phyloP scores from a whole-genome alignment of 306 rosid genomes.

The Castanea mollissima region DNA sequence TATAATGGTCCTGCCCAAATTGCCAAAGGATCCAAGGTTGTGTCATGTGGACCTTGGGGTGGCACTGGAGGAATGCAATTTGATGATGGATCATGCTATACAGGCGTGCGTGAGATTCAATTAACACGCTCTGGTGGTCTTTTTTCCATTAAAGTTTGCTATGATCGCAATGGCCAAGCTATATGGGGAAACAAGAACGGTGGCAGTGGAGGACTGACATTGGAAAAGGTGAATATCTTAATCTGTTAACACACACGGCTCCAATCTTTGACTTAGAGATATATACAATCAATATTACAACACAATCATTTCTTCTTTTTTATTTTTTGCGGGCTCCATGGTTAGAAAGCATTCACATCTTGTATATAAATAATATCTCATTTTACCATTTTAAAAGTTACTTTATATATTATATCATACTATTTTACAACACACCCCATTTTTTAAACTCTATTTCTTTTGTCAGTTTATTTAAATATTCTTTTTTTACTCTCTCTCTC shows the following conservation, averaged over 20 bases:
- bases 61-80: conserved; percentile 65
- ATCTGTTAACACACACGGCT: no score
- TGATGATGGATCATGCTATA: conserved; percentile 62
- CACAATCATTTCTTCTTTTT: background rate
- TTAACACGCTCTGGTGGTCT: conserved; percentile 64
- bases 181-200: conserved; percentile 68
- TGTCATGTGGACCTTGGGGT: conserved; percentile 88
- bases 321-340: background rate
- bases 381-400: no score
- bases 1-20: conserved; percentile 20
- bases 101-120: conserved; percentile 67
- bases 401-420: no score
- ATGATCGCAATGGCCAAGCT: conserved; percentile 59
- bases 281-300: no score
- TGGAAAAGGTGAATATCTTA: conserved; percentile 55
- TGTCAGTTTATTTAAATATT: no score
- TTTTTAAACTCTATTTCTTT: no score
- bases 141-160: conserved; percentile 62
- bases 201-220: conserved; percentile 77
- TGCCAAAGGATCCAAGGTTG: conserved; percentile 37
- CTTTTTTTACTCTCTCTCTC: no score
- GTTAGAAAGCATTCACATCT: no score
- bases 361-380: no score
- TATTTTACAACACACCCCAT: no score
- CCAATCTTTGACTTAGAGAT: no score